Evolutionary conservation across 2,329 filamentous ascomycete genomes (phyloP).

Genomic region (Xylaria sp.): DNA sequence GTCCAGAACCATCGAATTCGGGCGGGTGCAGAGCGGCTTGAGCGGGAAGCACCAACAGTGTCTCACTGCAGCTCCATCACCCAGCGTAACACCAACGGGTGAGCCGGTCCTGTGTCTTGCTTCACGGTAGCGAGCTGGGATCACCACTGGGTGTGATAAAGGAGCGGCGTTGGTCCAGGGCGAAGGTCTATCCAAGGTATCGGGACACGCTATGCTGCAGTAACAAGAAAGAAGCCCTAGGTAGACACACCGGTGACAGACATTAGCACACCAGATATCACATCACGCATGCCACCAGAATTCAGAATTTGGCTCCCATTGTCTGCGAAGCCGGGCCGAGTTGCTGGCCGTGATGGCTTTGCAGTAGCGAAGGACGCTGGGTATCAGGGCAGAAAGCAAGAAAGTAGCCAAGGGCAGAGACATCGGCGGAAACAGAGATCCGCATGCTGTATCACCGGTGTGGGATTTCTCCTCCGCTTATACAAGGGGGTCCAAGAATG

Average conservation of each 20-base stretch:
- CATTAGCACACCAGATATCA: background rate
- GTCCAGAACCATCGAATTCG: conserved; percentile 13
- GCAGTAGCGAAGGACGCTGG: background rate
- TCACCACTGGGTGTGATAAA: background rate
- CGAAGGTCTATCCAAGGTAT: conserved; percentile 7
- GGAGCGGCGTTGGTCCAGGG: conserved; percentile 10
- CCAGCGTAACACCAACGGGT: conserved; percentile 9
- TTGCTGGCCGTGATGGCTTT: background rate
- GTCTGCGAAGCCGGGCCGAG: background rate
- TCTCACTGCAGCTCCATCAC: conserved; percentile 16
- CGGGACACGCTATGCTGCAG: conserved; percentile 15
- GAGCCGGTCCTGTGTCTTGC: conserved; percentile 7
- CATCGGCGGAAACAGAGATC: conserved; percentile 3
- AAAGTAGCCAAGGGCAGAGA: conserved; percentile 6
- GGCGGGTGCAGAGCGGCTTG: conserved; percentile 21
- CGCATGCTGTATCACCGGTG: conserved; percentile 16
- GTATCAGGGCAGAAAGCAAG: background rate
- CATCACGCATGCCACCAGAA: background rate
- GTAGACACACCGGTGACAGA: background rate
- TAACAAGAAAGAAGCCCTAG: background rate
- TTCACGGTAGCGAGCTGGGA: background rate
- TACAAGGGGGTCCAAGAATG: background rate
- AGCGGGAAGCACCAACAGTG: conserved; percentile 24
- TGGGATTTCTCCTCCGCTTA: background rate
- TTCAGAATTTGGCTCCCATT: background rate